These are phyloP conservation scores for Agastache rugosa DNA, from an alignment of 257 asterid species.

Conservation along the genomic window DNA sequence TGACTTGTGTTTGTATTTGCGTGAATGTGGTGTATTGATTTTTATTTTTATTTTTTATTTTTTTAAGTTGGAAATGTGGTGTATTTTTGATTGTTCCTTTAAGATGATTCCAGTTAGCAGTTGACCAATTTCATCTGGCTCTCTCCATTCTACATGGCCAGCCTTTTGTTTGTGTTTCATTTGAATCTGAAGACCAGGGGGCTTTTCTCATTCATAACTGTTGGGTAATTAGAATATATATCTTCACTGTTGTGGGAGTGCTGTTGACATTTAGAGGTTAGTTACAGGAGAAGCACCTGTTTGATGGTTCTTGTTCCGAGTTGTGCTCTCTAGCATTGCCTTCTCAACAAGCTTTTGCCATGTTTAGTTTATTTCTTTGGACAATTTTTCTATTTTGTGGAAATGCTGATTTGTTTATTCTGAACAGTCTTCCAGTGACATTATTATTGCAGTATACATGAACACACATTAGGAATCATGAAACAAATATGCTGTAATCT, in stretches of 20 bases:
- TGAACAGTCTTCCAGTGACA: background rate
- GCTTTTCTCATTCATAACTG: slow-evolving; percentile 1
- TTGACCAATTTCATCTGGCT: background rate
- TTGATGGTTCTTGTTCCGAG: background rate
- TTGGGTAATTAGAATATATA: background rate
- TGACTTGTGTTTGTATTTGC: slow-evolving; percentile 5
- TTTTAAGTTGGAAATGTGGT: no score
- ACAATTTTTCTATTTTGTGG: background rate
- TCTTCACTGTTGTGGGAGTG: background rate
- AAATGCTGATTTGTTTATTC: background rate
- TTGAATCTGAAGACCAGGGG: slow-evolving; percentile 1
- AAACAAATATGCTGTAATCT: no score
- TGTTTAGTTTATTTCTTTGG: background rate
- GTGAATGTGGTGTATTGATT: slow-evolving; percentile 11
- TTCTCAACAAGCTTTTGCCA: background rate
- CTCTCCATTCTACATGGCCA: background rate
- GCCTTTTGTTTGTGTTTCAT: background rate
- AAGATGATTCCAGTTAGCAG: slow-evolving; percentile 2
- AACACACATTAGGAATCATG: background rate
- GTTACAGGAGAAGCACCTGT: slow-evolving; percentile 1
- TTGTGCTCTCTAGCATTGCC: background rate
- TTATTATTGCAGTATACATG: background rate
- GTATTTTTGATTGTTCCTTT: slow-evolving; percentile 14
- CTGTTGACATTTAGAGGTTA: background rate
- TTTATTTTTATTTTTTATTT: no score